These are phyloP conservation scores for Macrolepiota albuminosa DNA, from an alignment of 768 basidiomycete genomes.

Conservation along the genomic window DNA sequence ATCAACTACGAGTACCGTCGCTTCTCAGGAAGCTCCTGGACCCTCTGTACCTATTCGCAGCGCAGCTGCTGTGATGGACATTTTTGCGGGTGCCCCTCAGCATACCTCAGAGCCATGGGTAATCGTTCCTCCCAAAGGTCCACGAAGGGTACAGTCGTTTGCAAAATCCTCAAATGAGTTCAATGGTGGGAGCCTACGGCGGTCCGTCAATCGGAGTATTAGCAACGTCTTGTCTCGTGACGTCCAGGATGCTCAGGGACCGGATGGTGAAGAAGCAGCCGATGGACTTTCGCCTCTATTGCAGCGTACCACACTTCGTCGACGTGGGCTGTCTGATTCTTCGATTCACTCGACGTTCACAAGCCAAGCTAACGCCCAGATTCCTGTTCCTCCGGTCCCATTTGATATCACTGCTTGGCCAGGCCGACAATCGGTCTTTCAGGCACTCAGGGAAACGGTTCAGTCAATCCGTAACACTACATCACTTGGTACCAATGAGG, in stretches of 20 bases:
- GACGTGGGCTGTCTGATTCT: conserved; percentile 86
- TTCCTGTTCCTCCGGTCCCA: not conserved
- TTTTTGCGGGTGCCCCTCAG: conserved; percentile 87
- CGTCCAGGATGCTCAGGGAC: conserved; percentile 59
- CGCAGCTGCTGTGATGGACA: conserved; percentile 58
- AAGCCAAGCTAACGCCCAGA: conserved; percentile 35
- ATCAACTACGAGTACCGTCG: conserved; percentile 34
- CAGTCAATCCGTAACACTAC: conserved; percentile 38
- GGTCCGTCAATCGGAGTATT: conserved; percentile 18
- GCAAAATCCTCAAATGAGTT: conserved; percentile 16
- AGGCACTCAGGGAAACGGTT: conserved; percentile 49
- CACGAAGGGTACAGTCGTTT: conserved; percentile 24
- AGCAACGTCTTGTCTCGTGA: conserved; percentile 47
- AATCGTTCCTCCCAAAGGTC: conserved; percentile 49
- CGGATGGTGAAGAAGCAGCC: conserved; percentile 31
- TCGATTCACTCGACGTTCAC: conserved; percentile 87
- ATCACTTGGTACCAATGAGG: conserved; percentile 9
- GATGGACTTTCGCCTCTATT: conserved; percentile 49
- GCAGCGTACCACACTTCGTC: conserved; percentile 62
- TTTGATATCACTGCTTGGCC: conserved; percentile 22
- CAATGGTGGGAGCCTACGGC: conserved; percentile 9
- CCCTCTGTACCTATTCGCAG: conserved; percentile 5
- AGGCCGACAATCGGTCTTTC: conserved; percentile 45
- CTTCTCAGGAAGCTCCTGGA: conserved; percentile 16
- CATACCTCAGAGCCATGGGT: conserved; percentile 60